Conservation (phyloP, 257 asterid genomes). For the Nyctanthes arbortristis region DNA sequence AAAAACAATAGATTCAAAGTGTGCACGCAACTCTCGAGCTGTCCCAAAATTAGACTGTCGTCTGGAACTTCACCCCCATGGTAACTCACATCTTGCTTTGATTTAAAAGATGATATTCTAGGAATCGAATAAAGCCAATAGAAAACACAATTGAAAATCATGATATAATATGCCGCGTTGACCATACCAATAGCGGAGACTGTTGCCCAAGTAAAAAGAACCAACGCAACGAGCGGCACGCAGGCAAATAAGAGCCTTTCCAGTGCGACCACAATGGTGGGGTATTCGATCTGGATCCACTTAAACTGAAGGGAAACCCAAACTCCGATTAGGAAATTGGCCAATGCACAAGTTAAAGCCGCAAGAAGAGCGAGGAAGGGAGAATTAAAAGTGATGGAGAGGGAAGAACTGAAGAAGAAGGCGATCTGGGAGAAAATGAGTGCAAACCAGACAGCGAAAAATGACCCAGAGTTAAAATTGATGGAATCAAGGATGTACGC, state of each 20-base stretch:
- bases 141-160: constrained; percentile 82
- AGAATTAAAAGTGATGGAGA: constrained; percentile 61
- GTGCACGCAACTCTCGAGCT: constrained; percentile 90
- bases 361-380: constrained; percentile 60
- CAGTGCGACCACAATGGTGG: constrained; percentile 81
- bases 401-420: constrained; percentile 63
- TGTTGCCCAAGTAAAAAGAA: constrained; percentile 92
- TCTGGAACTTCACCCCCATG: constrained; percentile 84
- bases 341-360: constrained; percentile 61
- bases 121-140: constrained; percentile 96
- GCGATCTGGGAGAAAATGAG: constrained; percentile 47
- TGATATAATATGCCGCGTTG: constrained; percentile 84
- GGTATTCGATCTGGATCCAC: constrained; percentile 95
- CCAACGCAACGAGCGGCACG: constrained; percentile 68
- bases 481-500: constrained; percentile 85
- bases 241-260: constrained; percentile 89
- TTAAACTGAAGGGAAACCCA: constrained; percentile 97
- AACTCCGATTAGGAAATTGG: constrained; percentile 84
- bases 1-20: constrained; percentile 73
- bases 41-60: constrained; percentile 72
- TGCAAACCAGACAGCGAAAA: constrained; percentile 88
- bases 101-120: constrained; percentile 72
- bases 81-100: constrained; percentile 68
- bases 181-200: constrained; percentile 88
- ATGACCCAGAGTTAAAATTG: constrained; percentile 79